Evolutionary conservation across 768 basidiomycete species (phyloP).

Genomic region (Dioszegia crocea): DNA sequence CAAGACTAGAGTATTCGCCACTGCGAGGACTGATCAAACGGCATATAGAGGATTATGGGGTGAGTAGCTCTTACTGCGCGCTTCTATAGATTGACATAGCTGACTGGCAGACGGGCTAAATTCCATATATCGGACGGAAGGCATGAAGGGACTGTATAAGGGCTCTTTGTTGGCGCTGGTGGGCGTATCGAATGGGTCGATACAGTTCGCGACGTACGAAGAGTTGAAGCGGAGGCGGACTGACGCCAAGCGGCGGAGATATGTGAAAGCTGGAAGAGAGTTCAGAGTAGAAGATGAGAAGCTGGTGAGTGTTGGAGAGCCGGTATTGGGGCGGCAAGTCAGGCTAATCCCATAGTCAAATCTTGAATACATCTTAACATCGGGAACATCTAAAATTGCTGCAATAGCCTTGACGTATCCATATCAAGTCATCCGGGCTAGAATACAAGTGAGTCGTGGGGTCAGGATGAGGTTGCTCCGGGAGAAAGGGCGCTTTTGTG

Average conservation of each 20-base stretch:
- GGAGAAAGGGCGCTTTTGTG: too few species aligned
- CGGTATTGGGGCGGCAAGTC: not conserved
- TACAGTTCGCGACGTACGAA: conserved; percentile 95
- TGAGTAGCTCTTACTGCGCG: conserved; percentile 50
- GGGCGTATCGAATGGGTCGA: conserved; percentile 88
- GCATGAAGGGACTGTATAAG: conserved; percentile 72
- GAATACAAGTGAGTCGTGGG: conserved; percentile 67
- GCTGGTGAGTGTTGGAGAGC: conserved; percentile 59
- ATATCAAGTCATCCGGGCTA: conserved; percentile 91
- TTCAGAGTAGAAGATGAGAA: conserved; percentile 77
- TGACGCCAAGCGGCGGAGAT: conserved; percentile 61
- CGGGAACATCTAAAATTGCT: conserved; percentile 78
- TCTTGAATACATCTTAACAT: conserved; percentile 83
- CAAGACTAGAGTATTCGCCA: conserved; percentile 94
- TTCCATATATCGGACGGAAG: conserved; percentile 68
- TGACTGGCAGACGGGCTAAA: conserved; percentile 62
- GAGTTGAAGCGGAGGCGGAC: conserved; percentile 88
- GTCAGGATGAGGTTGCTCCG: not conserved
- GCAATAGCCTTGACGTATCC: conserved; percentile 87
- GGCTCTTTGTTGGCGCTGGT: conserved; percentile 84
- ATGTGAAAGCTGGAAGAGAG: conserved; percentile 59
- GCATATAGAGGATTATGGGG: conserved; percentile 78
- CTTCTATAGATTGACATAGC: conserved; percentile 12
- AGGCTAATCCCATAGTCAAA: conserved; percentile 64
- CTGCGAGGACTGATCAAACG: conserved; percentile 60